Conservation (phyloP, 2,329 filamentous ascomycete genomes). For the Chaetomiaceae sp. region DNA sequence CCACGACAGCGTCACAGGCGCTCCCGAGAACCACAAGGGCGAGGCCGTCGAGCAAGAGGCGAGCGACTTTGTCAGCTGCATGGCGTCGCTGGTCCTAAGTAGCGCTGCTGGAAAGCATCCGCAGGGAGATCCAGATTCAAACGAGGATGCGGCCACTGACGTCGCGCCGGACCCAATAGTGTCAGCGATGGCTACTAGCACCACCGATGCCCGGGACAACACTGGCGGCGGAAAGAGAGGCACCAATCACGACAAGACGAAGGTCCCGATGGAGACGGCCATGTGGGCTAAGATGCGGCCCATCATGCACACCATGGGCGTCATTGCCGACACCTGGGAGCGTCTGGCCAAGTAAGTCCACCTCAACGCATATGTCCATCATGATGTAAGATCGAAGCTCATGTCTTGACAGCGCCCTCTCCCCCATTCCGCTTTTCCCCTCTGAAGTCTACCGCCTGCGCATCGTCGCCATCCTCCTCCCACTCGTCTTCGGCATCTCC, state of each 20-base stretch:
- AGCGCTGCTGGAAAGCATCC: conserved; percentile 74
- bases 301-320: conserved; percentile 54
- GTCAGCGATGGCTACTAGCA: conserved; percentile 32
- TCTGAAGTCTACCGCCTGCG: conserved; percentile 45
- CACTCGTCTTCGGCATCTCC: conserved; percentile 46
- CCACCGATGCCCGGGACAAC: conserved; percentile 37
- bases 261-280: conserved; percentile 67
- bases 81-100: conserved; percentile 65
- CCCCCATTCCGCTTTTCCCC: conserved; percentile 58
- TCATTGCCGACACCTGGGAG: conserved; percentile 46
- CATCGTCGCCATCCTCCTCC: conserved; percentile 47
- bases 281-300: conserved; percentile 73
- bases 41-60: conserved; percentile 81
- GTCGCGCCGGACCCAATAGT: conserved; percentile 31
- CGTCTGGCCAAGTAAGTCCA: conserved; percentile 38
- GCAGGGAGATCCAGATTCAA: conserved; percentile 52
- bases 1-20: conserved; percentile 70
- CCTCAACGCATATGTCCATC: no score
- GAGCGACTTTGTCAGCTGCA: conserved; percentile 69
- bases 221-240: conserved; percentile 42
- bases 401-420: conserved; percentile 42
- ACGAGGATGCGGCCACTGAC: conserved; percentile 31
- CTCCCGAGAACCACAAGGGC: conserved; percentile 75
- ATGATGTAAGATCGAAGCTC: not conserved
- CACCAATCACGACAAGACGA: conserved; percentile 64